Evolutionary conservation across 768 basidiomycete species (phyloP).

Genomic region (Termitomyces sp.): DNA sequence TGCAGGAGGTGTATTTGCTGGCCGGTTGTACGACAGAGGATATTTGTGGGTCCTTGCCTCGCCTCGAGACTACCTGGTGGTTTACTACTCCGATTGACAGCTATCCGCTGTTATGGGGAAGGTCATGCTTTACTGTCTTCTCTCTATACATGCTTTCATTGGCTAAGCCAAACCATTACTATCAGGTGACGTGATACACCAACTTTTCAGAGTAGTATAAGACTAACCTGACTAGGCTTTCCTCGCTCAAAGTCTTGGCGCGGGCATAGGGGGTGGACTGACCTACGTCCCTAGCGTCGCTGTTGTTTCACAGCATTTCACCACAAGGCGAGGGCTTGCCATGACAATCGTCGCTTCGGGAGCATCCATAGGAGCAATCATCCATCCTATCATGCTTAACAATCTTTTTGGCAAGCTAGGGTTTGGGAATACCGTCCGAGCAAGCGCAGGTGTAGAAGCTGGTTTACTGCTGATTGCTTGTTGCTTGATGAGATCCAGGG

Average conservation of each 20-base stretch:
- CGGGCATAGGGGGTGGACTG: slow-evolving; percentile 37
- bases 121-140: slow-evolving; percentile 30
- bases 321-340: slow-evolving; percentile 33
- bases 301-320: slow-evolving; percentile 42
- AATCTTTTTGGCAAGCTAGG: slow-evolving; percentile 31
- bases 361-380: slow-evolving; percentile 37
- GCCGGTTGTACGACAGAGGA: slow-evolving; percentile 42
- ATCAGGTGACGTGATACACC: slow-evolving; percentile 33
- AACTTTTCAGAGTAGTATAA: no score
- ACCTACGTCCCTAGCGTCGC: slow-evolving; percentile 41
- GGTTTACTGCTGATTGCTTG: slow-evolving; percentile 34
- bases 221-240: slow-evolving; percentile 20
- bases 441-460: slow-evolving; percentile 33
- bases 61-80: background rate
- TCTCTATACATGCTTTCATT: slow-evolving; percentile 44
- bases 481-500: slow-evolving; percentile 34
- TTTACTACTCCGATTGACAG: slow-evolving; percentile 5
- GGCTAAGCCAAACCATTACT: slow-evolving; percentile 34
- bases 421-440: slow-evolving; percentile 39
- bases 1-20: slow-evolving; percentile 32
- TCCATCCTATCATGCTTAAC: no score
- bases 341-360: slow-evolving; percentile 44
- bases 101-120: slow-evolving; percentile 26
- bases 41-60: slow-evolving; percentile 29
- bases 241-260: slow-evolving; percentile 36